Evolutionary conservation across 768 basidiomycete species (phyloP).

Genomic region (Suillus discolor): DNA sequence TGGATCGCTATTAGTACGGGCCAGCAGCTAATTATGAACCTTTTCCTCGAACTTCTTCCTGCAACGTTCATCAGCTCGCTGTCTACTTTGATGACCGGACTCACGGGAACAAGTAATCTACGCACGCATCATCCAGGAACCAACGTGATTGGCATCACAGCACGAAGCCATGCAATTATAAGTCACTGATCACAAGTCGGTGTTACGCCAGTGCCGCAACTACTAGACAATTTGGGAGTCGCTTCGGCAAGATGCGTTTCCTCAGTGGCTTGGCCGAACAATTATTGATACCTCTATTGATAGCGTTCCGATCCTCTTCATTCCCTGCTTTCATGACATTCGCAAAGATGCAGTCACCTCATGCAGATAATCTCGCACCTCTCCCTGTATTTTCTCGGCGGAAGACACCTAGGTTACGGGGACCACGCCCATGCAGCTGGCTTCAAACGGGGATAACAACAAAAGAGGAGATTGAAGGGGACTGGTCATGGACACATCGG

Average conservation of each 20-base stretch:
- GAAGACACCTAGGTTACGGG: conserved; percentile 23
- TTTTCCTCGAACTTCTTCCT: not conserved
- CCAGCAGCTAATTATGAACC: not conserved
- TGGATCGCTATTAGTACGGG: not conserved
- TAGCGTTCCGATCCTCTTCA: not conserved
- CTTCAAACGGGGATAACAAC: not conserved
- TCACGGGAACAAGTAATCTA: not conserved
- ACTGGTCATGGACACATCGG: conserved; percentile 21
- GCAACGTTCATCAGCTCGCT: not conserved
- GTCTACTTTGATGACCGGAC: not conserved
- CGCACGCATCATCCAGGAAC: not conserved
- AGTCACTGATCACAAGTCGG: conserved; percentile 3
- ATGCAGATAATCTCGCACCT: conserved; percentile 18
- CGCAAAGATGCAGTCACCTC: not conserved
- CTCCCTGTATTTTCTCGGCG: conserved; percentile 12
- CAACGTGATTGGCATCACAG: not conserved
- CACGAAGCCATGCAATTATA: not conserved
- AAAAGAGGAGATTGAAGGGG: conserved; percentile 1
- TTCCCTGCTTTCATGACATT: not conserved
- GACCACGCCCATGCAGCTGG: conserved; percentile 33
- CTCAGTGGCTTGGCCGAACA: not conserved
- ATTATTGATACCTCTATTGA: conserved; percentile 10
- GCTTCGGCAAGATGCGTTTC: conserved; percentile 18
- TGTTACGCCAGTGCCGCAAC: conserved; percentile 6
- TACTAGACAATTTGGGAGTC: conserved; percentile 9